Conservation (phyloP, 75 land plant species). For the Adiantum capillusveneris region DNA sequence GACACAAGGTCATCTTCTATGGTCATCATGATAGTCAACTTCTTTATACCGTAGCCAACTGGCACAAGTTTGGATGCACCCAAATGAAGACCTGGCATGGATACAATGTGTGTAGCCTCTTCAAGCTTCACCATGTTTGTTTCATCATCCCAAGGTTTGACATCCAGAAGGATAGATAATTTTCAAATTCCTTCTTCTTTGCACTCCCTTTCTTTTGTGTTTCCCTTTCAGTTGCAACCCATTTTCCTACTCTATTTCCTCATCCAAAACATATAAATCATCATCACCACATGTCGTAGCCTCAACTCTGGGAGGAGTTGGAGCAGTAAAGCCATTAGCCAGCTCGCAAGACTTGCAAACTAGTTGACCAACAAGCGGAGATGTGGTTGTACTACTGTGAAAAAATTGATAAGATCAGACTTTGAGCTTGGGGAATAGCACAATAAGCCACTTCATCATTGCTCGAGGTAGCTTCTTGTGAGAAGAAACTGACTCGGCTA, state of each 20-base stretch:
- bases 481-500: constrained; percentile 57
- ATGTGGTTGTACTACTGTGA: constrained; percentile 67
- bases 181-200: constrained; percentile 91
- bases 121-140: constrained; percentile 94
- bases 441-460: constrained; percentile 74
- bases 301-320: constrained; percentile 1
- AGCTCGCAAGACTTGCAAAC: neutral
- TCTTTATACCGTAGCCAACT: constrained; percentile 93
- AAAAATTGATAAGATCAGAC: constrained; percentile 43
- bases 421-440: constrained; percentile 42
- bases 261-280: constrained; percentile 91
- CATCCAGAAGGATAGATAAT: constrained; percentile 85
- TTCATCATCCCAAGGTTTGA: constrained; percentile 99
- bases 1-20: constrained; percentile 93
- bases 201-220: constrained; percentile 52
- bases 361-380: constrained; percentile 32
- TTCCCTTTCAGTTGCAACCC: constrained; percentile 78
- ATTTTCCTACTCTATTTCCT: constrained; percentile 97
- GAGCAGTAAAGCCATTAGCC: neutral
- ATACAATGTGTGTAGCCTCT: constrained; percentile 65
- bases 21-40: constrained; percentile 88
- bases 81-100: constrained; percentile 77
- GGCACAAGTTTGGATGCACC: constrained; percentile 93
- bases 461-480: constrained; percentile 46
- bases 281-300: constrained; percentile 67